Evolutionary conservation across 2,329 filamentous ascomycete genomes (phyloP).

Genomic region (Fusarium haematococcum): DNA sequence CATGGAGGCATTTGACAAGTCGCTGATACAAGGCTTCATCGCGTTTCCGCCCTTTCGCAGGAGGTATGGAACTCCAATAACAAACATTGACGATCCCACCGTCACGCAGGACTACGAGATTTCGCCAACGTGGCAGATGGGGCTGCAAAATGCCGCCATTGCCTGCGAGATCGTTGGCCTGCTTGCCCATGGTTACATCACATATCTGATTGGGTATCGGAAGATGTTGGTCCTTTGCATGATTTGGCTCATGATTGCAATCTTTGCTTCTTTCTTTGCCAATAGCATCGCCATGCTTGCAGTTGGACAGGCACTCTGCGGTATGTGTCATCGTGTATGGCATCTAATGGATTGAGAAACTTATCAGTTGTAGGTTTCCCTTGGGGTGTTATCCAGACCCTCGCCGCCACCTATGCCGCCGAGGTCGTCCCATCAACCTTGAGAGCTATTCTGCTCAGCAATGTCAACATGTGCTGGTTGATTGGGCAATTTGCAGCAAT

Average conservation of each 20-base stretch:
- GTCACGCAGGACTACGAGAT: conserved; percentile 52
- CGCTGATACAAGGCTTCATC: conserved; percentile 35
- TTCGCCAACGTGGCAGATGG: conserved; percentile 41
- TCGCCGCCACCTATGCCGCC: conserved; percentile 55
- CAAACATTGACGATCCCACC: conserved; percentile 12
- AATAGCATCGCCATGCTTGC: conserved; percentile 48
- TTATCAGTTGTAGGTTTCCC: conserved; percentile 42
- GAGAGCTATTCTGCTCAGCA: conserved; percentile 51
- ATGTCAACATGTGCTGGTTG: conserved; percentile 57
- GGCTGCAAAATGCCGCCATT: conserved; percentile 36
- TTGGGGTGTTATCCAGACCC: conserved; percentile 51
- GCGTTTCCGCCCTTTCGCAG: conserved; percentile 37
- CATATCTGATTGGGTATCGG: conserved; percentile 52
- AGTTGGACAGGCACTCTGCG: conserved; percentile 50
- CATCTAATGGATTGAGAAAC: not conserved
- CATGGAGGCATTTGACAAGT: conserved; percentile 43
- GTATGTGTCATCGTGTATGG: not conserved
- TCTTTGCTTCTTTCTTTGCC: conserved; percentile 55
- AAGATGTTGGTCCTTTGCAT: conserved; percentile 54
- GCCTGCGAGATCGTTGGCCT: conserved; percentile 51
- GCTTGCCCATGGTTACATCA: conserved; percentile 54
- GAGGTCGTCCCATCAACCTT: conserved; percentile 51
- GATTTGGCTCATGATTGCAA: conserved; percentile 50
- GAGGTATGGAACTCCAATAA: conserved; percentile 42
- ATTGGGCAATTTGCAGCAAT: conserved; percentile 55